Evolutionary conservation across 2,329 filamentous ascomycete genomes (phyloP), one percentile per base, ranked within the genome.

Genomic region (Monosporascus ibericus): DNA sequence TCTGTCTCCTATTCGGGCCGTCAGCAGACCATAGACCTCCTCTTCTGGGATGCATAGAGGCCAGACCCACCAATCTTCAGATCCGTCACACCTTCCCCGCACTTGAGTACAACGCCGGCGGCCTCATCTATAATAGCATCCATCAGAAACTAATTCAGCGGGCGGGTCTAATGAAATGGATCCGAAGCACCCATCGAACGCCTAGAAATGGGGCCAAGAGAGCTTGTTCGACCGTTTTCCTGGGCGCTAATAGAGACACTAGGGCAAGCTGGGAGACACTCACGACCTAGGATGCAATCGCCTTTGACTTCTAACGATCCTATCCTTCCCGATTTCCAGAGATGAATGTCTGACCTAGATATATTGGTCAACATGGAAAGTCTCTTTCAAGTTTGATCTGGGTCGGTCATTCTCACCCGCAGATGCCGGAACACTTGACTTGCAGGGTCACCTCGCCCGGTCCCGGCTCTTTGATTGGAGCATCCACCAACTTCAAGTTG

Each of bases 281-380:
- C 14, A 46, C 42, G 84, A 22, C 84, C 83, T 46, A 87, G 74
- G 49, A 86, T 84, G 60, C 81, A 84, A 58, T 86, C 81, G 20
- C 79, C 78, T 53, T 83, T 76, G 14, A 88, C 78, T 2, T 81
- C 75, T 2, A 87, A 72, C 2, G 77, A 74, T 2, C 85, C 85
- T 60, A 88, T 87, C 14, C 76, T 70, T 24, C 85, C 85, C 0
- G 74, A 71, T 60, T 83, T 82, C 84, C 84, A 87, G 59, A 86
- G 84, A 63, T 88, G 84, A 57, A 87, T 78, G 60, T 87, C 84
- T 1, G 83, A 86, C 40, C 79, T 82, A 53, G 36, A 15, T 17
- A 5, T 50, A 7, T 30, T 24, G 52, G 34, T 8, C 24, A 36
- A 47, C 36, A 36, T 34, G 25, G 14, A 7, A 22, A 48, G 22